Conservation (phyloP, 1,139 yeast genomes). For the Cylindricascospora bacillispora region DNA sequence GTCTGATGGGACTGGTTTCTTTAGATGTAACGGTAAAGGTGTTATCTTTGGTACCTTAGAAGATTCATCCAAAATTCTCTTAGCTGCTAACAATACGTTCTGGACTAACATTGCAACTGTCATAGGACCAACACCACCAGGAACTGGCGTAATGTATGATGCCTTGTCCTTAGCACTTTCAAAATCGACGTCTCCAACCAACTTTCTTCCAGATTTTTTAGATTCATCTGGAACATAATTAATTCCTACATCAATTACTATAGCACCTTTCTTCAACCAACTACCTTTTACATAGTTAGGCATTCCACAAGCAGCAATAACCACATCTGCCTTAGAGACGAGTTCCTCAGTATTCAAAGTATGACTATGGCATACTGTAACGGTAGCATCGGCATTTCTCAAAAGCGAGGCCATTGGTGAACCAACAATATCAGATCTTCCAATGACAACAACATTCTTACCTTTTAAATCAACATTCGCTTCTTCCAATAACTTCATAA, state of each 20-base stretch:
- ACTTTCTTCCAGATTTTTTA: slow-evolving; percentile 50
- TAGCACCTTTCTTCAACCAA: slow-evolving; percentile 56
- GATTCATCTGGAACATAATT: slow-evolving; percentile 54
- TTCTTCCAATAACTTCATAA: slow-evolving; percentile 52
- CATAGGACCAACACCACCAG: slow-evolving; percentile 99
- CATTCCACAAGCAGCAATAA: slow-evolving; percentile 66
- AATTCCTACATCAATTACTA: slow-evolving; percentile 71
- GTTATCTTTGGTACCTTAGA: slow-evolving; percentile 22
- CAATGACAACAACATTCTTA: slow-evolving; percentile 64
- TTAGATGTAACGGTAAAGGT: slow-evolving; percentile 53
- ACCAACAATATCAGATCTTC: slow-evolving; percentile 76
- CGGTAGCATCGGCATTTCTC: slow-evolving; percentile 63
- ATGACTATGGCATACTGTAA: slow-evolving; percentile 56
- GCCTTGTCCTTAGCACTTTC: slow-evolving; percentile 44
- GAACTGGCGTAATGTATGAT: slow-evolving; percentile 78
- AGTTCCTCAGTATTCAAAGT: slow-evolving; percentile 40
- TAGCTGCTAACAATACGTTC: slow-evolving; percentile 77
- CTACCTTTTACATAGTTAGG: slow-evolving; percentile 61
- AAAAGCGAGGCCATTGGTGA: slow-evolving; percentile 66
- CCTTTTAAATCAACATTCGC: slow-evolving; percentile 49
- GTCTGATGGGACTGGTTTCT: slow-evolving; percentile 86
- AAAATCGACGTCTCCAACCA: slow-evolving; percentile 71
- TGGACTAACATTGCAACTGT: slow-evolving; percentile 92
- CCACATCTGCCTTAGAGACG: slow-evolving; percentile 53
- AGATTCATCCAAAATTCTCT: slow-evolving; percentile 25